phyloP scores from a whole-genome alignment of 345 rosid genomes.

The Camelina sativa region DNA sequence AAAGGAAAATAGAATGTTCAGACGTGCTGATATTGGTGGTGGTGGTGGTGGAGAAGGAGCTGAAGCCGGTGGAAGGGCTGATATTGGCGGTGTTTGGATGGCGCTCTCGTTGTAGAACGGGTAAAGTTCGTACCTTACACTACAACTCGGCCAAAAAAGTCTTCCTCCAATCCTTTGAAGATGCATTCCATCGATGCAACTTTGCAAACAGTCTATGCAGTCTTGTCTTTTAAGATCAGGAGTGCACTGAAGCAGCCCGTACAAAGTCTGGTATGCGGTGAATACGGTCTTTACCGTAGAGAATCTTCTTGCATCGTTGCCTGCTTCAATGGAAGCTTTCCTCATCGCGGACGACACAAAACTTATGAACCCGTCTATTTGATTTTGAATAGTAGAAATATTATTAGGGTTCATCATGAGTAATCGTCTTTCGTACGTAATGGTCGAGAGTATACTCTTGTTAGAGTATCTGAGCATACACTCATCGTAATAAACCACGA shows the following conservation, averaged over 20 bases:
- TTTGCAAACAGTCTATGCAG: slow-evolving; percentile 32
- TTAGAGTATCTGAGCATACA: not conserved
- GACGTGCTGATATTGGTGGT: too few species aligned
- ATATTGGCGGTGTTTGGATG: not conserved
- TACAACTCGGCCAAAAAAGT: slow-evolving; percentile 47
- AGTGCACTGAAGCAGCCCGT: not conserved
- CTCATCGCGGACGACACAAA: not conserved
- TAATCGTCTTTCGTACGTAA: not conserved
- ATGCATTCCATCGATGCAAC: not conserved
- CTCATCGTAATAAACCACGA: not conserved
- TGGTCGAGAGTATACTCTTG: not conserved
- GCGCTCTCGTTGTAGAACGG: slow-evolving; percentile 40
- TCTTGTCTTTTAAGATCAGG: not conserved
- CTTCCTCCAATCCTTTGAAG: slow-evolving; percentile 40
- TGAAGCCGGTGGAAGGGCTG: too few species aligned
- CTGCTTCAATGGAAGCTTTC: not conserved
- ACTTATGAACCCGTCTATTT: not conserved
- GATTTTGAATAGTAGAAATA: not conserved
- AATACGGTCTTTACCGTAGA: not conserved
- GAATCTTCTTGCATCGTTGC: not conserved
- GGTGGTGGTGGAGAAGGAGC: too few species aligned
- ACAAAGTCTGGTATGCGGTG: not conserved
- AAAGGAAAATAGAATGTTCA: too few species aligned
- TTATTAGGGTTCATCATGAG: not conserved
- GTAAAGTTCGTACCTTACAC: slow-evolving; percentile 44